Evolutionary conservation across 2,329 filamentous ascomycete species (phyloP), one percentile per base, ranked within the genome.

Genomic region (Penicillium corylophilum): DNA sequence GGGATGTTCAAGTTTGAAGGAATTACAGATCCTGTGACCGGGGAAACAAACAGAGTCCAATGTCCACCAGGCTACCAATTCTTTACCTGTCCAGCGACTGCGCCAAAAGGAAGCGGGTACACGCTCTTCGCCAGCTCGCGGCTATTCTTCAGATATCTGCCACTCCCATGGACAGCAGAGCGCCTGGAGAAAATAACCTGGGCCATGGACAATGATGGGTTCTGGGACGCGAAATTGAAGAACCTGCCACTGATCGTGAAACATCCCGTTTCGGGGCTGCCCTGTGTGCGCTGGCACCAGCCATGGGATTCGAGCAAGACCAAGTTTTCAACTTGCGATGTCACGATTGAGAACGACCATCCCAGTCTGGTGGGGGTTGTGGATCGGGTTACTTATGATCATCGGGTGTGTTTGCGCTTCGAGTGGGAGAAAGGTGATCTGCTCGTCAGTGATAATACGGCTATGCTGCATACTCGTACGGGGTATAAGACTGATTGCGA

Each of bases 391-490:
- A 62, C 80, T 1, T 77, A 81, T 49, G 80, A 82, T 55, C 70
- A 77, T 5, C 71, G 80, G 0, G 75, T 81, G 0, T 77, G 75
- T 7, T 71, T 80, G 33, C 77, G 77, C 48, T 77, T 81, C 49
- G 63, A 71, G 5, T 83, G 81, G 80, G 74, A 82, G 46, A 75
- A 79, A 65, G 80, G 81, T 0, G 81, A 83, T 58, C 41, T 83
- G 33, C 54, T 83, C 1, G 64, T 83, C 5, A 82, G 70, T 52
- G 81, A 83, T 55, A 83, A 82, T 38, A 60, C 56, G 6, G 57
- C 60, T 2, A 66, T 64, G 62, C 49, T 64, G n/a, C 62, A 64
- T 45, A 64, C 62, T 13, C 62, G 62, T 0, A 64, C 63, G 20
- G 59, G 60, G 10, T 65, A 65, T 61, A 53, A 51, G 10, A 60